These are phyloP conservation scores for Rhododendron vialii DNA, from an alignment of 148 eudicot species.

Conservation along the genomic window DNA sequence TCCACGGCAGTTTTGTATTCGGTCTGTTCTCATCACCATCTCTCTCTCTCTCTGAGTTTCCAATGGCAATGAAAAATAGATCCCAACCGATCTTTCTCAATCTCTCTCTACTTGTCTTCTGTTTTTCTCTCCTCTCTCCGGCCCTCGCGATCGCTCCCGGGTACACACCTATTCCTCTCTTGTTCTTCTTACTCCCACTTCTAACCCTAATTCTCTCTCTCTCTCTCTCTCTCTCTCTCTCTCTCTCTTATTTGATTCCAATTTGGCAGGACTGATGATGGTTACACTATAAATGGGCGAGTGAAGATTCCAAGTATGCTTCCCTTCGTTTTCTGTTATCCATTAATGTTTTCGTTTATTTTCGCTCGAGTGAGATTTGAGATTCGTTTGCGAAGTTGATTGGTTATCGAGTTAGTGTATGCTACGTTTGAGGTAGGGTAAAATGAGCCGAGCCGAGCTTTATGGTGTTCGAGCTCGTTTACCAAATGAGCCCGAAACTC, in stretches of 20 bases:
- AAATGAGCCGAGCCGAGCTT: not conserved
- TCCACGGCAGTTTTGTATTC: not conserved
- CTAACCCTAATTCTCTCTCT: not conserved
- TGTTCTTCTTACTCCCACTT: not conserved
- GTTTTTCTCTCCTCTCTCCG: not conserved
- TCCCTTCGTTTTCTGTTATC: not conserved
- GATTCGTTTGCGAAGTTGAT: not conserved
- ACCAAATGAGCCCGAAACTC: not conserved
- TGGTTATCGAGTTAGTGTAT: not conserved
- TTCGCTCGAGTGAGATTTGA: not conserved
- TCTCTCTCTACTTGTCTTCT: conserved; percentile 2
- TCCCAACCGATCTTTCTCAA: not conserved
- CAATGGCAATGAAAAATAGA: not conserved
- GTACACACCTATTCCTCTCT: conserved; percentile 9
- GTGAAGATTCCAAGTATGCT: conserved; percentile 51
- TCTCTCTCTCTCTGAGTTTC: not conserved
- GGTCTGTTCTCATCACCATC: not conserved
- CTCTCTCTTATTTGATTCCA: not conserved
- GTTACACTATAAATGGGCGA: conserved; percentile 50
- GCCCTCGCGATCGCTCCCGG: conserved; percentile 10
- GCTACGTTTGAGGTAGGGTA: not conserved
- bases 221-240: not conserved
- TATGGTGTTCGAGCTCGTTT: not conserved
- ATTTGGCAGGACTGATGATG: conserved; percentile 42
- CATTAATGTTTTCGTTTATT: not conserved